Conservation (phyloP, 2,329 filamentous ascomycete genomes). For the Microcyclosporella mali region DNA sequence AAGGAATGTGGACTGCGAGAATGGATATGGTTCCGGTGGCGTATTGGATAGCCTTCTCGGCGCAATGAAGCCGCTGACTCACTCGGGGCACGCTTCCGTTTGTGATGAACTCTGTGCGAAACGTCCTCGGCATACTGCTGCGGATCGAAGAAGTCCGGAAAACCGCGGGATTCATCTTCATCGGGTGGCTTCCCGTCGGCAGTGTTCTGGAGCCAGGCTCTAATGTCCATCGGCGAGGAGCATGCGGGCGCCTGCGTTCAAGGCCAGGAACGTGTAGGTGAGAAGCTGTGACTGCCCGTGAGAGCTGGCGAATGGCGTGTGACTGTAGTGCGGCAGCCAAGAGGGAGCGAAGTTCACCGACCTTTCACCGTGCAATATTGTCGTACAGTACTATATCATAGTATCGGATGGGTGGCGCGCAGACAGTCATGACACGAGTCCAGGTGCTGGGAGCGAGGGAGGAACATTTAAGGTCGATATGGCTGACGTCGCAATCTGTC, state of each 20-base stretch:
- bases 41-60: background rate
- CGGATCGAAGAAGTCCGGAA: constrained; percentile 23
- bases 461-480: too few species aligned
- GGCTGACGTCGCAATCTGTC: too few species aligned
- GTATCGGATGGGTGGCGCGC: background rate
- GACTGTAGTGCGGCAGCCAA: background rate
- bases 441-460: too few species aligned
- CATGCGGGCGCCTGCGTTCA: constrained; percentile 5
- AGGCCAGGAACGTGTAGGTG: constrained; percentile 7
- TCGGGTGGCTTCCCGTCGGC: constrained; percentile 31
- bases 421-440: too few species aligned
- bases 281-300: background rate
- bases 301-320: background rate
- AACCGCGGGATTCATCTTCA: constrained; percentile 17
- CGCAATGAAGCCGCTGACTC: constrained; percentile 23
- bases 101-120: constrained; percentile 20
- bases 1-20: constrained; percentile 10
- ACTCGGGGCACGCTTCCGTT: constrained; percentile 32
- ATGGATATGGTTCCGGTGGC: constrained; percentile 3
- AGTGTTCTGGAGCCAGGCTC: constrained; percentile 40
- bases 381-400: constrained; percentile 3
- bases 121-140: constrained; percentile 7
- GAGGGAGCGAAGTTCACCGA: constrained; percentile 5
- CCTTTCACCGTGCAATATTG: constrained; percentile 1
- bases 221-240: constrained; percentile 38